These are phyloP conservation scores for Curvularia hawaiiensis DNA, from an alignment of 2,329 filamentous ascomycete genomes.

Conservation along the genomic window DNA sequence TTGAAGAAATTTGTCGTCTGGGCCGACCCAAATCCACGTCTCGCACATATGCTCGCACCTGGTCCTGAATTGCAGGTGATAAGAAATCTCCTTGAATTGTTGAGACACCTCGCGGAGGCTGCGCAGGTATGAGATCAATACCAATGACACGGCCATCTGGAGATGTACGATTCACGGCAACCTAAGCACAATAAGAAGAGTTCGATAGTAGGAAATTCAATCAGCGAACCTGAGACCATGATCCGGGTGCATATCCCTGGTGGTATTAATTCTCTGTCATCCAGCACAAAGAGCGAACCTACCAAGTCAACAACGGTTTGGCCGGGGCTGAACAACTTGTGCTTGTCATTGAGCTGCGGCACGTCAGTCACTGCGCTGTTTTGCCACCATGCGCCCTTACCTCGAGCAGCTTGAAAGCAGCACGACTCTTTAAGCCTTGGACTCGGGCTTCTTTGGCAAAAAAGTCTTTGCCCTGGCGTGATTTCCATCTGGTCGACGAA, in stretches of 20 bases:
- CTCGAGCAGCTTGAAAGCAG: constrained; percentile 91
- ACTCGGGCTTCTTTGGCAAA: constrained; percentile 79
- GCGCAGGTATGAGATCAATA: constrained; percentile 91
- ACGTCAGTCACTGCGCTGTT: constrained; percentile 20
- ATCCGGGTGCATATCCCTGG: constrained; percentile 74
- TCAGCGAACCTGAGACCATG: constrained; percentile 61
- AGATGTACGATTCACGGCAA: constrained; percentile 77
- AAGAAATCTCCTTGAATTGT: constrained; percentile 96
- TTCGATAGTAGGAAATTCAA: not conserved
- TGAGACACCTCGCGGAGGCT: constrained; percentile 88
- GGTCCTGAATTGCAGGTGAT: constrained; percentile 70
- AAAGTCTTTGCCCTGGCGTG: constrained; percentile 73
- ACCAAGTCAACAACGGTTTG: constrained; percentile 92
- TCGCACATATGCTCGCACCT: constrained; percentile 77
- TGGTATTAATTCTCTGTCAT: constrained; percentile 20
- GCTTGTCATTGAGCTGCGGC: constrained; percentile 76
- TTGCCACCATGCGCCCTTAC: constrained; percentile 51
- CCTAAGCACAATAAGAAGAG: constrained; percentile 56
- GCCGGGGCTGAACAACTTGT: constrained; percentile 76
- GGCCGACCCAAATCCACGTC: constrained; percentile 65
- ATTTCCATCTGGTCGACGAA: constrained; percentile 82
- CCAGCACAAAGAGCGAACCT: constrained; percentile 21
- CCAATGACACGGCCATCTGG: constrained; percentile 83
- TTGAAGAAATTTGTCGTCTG: constrained; percentile 37
- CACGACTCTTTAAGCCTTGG: constrained; percentile 82